Evolutionary conservation across 2,329 filamentous ascomycete species (phyloP), one percentile per base, ranked within the genome.

Genomic region (Calcarisporium arbuscula): DNA sequence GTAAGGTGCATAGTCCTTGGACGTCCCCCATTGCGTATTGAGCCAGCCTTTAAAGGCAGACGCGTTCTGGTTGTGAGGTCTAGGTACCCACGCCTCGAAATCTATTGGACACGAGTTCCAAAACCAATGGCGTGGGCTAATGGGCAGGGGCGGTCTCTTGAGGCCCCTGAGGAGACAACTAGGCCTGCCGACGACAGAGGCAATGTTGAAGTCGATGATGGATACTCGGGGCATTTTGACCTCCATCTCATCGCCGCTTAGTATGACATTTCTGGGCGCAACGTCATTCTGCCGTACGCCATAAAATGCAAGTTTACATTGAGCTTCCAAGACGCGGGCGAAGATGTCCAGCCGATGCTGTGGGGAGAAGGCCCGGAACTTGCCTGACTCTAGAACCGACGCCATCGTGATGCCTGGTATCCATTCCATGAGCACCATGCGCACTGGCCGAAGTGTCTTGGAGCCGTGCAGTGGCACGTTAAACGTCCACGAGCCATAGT

Each of bases 341-440:
- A 38, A 16, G 10, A 41, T 38, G 4, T 35, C 14, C 2, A 41
- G 32, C 14, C 39, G 39, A 16, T 32, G 16, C 28, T 41, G 18
- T 8, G 32, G 31, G 7, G 32, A 21, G 20, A 41, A 19, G 26
- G 5, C 19, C 15, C 18, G 18, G 12, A 30, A 5, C 17, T 32
- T 22, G 30, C 30, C 25, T 14, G 20, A 2, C 8, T 35, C 9
- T 11, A 30, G n/a, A 7, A 36, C 31, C 11, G 33, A 39, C 10
- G 22, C 9, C 37, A 42, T 23, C 16, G 16, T 30, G 15, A 32
- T 25, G 19, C 36, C 37, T 19, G 19, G 6, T 14, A 42, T 26
- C 18, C 28, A 36, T 22, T 40, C 40, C 33, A 42, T 39, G 21
- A 39, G 30, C 19, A 37, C 28, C 5, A 44, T 8, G 4, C 34